Base-by-base conservation (phyloP, 2,329 filamentous ascomycete species). In the Gaeumannomyces tritici region DNA sequence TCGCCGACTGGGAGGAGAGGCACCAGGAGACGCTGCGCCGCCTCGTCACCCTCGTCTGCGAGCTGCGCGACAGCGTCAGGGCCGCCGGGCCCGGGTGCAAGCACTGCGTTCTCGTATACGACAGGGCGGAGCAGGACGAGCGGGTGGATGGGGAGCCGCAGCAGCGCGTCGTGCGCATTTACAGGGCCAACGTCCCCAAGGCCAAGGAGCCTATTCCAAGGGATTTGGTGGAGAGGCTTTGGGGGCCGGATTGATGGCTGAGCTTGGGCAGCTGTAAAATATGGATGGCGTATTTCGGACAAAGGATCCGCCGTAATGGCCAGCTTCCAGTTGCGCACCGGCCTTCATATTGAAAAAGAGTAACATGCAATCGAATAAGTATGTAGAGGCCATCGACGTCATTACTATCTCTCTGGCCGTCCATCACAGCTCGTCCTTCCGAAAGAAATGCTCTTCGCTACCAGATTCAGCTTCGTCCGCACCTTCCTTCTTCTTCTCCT, bases 341-440 rank as follows among this genome's bases (percentile, higher is more conserved):
- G n/a, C n/a, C n/a, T n/a, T n/a, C n/a, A n/a, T n/a, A n/a, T n/a
- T n/a, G n/a, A n/a, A n/a, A n/a, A n/a, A n/a, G n/a, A n/a, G n/a
- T n/a, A n/a, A n/a, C n/a, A n/a, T n/a, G n/a, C n/a, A n/a, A n/a
- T n/a, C n/a, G n/a, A n/a, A n/a, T n/a, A n/a, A n/a, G n/a, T n/a
- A n/a, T n/a, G n/a, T n/a, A n/a, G n/a, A n/a, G n/a, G n/a, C n/a
- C n/a, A n/a, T n/a, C n/a, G n/a, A n/a, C n/a, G n/a, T n/a, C 21
- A 5, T 6, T 6, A 6, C 6, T 18, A 51, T 3, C 11, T 7
- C 21, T n/a, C 11, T 28, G n/a, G n/a, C n/a, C n/a, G n/a, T 55
- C 55, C 13, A 24, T 71, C 74, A 83, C 67, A 84, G 70, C 63
- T 85, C 79, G 68, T 86, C 79, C 70, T 80, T 51, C 21, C 42